Evolutionary conservation across 2,329 filamentous ascomycete genomes (phyloP), one percentile per base, ranked within the genome.

Genomic region (Coniella lustricola): DNA sequence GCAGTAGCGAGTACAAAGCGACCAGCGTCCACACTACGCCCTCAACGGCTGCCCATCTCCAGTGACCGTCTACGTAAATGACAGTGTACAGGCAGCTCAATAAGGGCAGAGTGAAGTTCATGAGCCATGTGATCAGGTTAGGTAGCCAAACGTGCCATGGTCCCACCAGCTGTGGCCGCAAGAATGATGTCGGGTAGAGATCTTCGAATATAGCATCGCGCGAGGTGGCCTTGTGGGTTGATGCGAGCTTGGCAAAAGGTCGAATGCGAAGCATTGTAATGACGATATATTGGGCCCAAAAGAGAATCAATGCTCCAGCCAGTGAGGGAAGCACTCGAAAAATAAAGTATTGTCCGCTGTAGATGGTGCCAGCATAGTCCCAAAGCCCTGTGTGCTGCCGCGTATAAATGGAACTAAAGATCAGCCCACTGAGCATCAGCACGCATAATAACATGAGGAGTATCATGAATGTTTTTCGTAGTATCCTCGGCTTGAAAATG

Each of bases 301-400:
- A 64, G 39, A 93, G 73, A 32, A 95, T 68, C 12, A 84, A 56
- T 17, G 81, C 81, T 0, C 83, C 87, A 13, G 94, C 61, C 0
- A 95, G 69, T 49, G 90, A 88, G 2, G 91, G 90, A 1, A 96
- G 69, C 55, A 95, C 87, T 53, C 89, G 79, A 64, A 95, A 93
- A 40, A 94, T 66, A 63, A 96, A 95, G 66, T 94, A 95, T 55
- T 82, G 76, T 8, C 75, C 75, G 43, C 84, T 84, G 52, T 86
- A 85, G 49, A 89, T 84, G 25, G 68, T 72, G 39, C 75, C 75
- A 31, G 71, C 69, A 62, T 90, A 95, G 3, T 74, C 66, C 60
- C 78, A 81, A 12, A 96, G 68, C 1, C 88, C 88, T 9, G 73
- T 64, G 54, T 83, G 73, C 4, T 67, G 63, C 33, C 73, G 66